Percentiles rank a stretch among this genome's conserved stretches.
phyloP scores from a whole-genome alignment of 352 stramenopile species.

The Pythium plurisporium region DNA sequence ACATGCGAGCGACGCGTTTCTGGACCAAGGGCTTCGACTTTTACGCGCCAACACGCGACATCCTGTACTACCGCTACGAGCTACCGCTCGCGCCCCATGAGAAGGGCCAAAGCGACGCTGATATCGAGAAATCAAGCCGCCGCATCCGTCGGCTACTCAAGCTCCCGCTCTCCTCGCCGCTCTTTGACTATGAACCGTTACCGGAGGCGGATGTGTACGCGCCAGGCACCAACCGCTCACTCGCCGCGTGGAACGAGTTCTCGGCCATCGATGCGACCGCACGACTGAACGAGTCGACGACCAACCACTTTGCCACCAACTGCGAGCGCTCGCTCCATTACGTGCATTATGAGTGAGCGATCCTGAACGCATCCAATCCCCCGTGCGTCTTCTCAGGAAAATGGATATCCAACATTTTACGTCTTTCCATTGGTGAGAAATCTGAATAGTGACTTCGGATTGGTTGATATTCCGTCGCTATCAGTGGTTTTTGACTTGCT shows the following conservation, averaged over 20 bases:
- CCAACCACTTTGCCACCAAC: constrained; percentile 74
- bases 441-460: constrained; percentile 12
- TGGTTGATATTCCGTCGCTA: constrained; percentile 19
- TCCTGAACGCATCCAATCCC: too few species aligned
- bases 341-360: constrained; percentile 36
- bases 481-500: constrained; percentile 16
- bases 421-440: constrained; percentile 7
- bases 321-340: constrained; percentile 57
- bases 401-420: too few species aligned
- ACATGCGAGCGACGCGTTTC: constrained; percentile 73
- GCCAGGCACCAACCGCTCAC: constrained; percentile 40
- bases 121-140: constrained; percentile 31
- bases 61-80: constrained; percentile 63
- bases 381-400: too few species aligned
- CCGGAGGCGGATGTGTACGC: constrained; percentile 40
- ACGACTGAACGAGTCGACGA: constrained; percentile 77
- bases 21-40: constrained; percentile 87
- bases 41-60: constrained; percentile 62
- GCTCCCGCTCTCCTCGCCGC: constrained; percentile 35
- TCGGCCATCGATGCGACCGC: constrained; percentile 53
- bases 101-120: constrained; percentile 11
- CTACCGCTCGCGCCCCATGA: constrained; percentile 35
- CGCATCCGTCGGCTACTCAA: constrained; percentile 64
- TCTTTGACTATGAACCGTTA: constrained; percentile 21
- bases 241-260: constrained; percentile 60